Base-by-base conservation (phyloP, 768 basidiomycete genomes). In the Auricularia sp. region DNA sequence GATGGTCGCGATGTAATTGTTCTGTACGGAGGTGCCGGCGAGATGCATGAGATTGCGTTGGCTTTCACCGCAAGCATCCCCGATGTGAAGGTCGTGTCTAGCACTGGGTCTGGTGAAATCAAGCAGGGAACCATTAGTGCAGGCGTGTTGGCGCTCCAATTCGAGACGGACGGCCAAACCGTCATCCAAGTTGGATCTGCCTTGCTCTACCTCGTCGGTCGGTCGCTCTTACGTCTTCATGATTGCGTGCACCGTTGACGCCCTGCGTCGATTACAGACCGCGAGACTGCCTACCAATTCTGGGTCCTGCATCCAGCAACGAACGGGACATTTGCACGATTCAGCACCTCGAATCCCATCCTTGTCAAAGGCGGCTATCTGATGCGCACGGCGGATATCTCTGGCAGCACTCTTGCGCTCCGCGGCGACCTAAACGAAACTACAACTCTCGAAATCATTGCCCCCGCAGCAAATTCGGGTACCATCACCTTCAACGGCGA, bases 371-470 rank as follows among this genome's bases (percentile, higher is more conserved):
- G 74, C 11, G 72, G 73, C 21, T 74, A 74, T 66, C 70, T 75
- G 53, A 73, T 75, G n/a, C 73, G 74, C 11, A 72, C 69, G 64
- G 74, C 71, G 2, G 60, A 67, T 2, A 64, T 70, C 42, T 54
- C 59, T 2, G 65, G 62, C 21, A 47, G 39, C 12, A 67, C 64
- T 3, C 67, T 75, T 8, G 42, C 61, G n/a, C 67, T 75, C 18
- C 44, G 61, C 36, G 82, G 83, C 12, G 83, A 84, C 67, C 67
- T 80, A 36, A 79, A 81, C 65, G 79, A 78, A 21, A 80, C 80
- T 2, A 82, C 81, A 1, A 62, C 72, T 4, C 68, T 82, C 33
- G 79, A 81, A 66, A 73, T 79, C 59, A 66, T 83, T 63, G 80
- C 77, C 2, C 79, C 81, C 8, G 54, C 74, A 3, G 53, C 69